phyloP scores from a whole-genome alignment of 2,329 filamentous ascomycete species.

The Raffaelea deltoideospora region DNA sequence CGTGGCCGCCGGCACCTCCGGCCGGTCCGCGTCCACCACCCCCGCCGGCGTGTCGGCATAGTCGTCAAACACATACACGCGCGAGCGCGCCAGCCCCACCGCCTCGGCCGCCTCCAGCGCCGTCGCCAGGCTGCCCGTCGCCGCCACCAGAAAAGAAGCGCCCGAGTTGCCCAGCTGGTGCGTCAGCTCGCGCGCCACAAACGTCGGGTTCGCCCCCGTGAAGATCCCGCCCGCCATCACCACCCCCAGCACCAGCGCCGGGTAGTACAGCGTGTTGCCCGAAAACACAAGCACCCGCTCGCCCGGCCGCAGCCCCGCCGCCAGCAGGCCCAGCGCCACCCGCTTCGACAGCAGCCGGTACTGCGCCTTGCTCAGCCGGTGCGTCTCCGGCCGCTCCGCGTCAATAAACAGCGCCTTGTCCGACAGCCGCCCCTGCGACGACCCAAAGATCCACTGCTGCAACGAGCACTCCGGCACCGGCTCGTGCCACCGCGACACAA shows the following conservation, averaged over 20 bases:
- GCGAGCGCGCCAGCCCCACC: slow-evolving; percentile 35
- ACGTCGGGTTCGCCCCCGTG: slow-evolving; percentile 36
- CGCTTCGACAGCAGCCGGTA: slow-evolving; percentile 60
- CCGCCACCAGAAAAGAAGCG: slow-evolving; percentile 51
- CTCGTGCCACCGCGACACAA: slow-evolving; percentile 29
- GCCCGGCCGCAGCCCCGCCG: slow-evolving; percentile 47
- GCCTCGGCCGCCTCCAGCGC: slow-evolving; percentile 50
- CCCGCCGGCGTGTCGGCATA: slow-evolving; percentile 20
- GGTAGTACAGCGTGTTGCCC: slow-evolving; percentile 59
- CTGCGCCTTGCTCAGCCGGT: slow-evolving; percentile 46
- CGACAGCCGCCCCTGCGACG: slow-evolving; percentile 25
- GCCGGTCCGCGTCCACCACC: slow-evolving; percentile 7
- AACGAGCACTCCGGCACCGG: slow-evolving; percentile 32
- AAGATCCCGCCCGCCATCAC: slow-evolving; percentile 69
- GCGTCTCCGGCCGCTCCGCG: slow-evolving; percentile 48
- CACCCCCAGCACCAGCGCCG: slow-evolving; percentile 53
- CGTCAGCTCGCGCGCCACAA: slow-evolving; percentile 54
- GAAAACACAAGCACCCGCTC: slow-evolving; percentile 63
- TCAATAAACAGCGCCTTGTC: slow-evolving; percentile 42
- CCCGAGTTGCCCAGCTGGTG: slow-evolving; percentile 61
- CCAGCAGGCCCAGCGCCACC: slow-evolving; percentile 51
- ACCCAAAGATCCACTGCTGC: slow-evolving; percentile 40
- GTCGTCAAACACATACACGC: slow-evolving; percentile 52
- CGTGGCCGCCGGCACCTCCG: slow-evolving; percentile 5
- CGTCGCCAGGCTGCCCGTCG: slow-evolving; percentile 41